Percentiles rank a stretch among this genome's conserved stretches.
These are phyloP conservation scores for Pulveroboletus sp. DNA, from an alignment of 768 basidiomycete species.

Conservation along the genomic window DNA sequence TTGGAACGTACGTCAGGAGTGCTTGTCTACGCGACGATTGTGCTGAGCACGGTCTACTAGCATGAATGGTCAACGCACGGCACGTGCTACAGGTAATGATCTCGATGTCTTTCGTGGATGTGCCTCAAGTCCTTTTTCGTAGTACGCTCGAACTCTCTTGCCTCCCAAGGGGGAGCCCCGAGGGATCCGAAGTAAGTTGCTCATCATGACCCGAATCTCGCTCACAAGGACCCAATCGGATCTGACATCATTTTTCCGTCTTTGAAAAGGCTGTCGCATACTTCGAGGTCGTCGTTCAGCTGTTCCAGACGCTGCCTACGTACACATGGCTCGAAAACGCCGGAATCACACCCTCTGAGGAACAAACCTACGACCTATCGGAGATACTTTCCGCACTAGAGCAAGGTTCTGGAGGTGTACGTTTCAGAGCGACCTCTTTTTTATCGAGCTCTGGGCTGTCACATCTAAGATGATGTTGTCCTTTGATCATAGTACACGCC, in stretches of 20 bases:
- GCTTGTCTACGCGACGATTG: neutral
- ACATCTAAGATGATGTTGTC: neutral
- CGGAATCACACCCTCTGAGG: constrained; percentile 65
- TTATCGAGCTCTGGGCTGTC: neutral
- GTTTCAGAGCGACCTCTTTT: neutral
- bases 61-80: constrained; percentile 74
- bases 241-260: too few species aligned
- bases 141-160: constrained; percentile 59
- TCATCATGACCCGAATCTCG: neutral
- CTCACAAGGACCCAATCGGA: neutral
- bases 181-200: constrained; percentile 53
- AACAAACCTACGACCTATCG: constrained; percentile 52
- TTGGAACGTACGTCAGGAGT: constrained; percentile 53
- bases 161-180: constrained; percentile 50
- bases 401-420: constrained; percentile 45
- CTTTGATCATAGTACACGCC: constrained; percentile 41
- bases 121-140: neutral
- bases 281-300: constrained; percentile 51
- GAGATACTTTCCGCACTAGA: constrained; percentile 51
- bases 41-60: constrained; percentile 25
- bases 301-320: constrained; percentile 69
- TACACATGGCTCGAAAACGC: constrained; percentile 65
- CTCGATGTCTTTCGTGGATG: neutral
- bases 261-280: constrained; percentile 54
- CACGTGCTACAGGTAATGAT: constrained; percentile 37